Percentiles rank a stretch among this genome's conserved stretches.
Conservation (phyloP, 2,329 filamentous ascomycete species). For the Diplodia corticola region DNA sequence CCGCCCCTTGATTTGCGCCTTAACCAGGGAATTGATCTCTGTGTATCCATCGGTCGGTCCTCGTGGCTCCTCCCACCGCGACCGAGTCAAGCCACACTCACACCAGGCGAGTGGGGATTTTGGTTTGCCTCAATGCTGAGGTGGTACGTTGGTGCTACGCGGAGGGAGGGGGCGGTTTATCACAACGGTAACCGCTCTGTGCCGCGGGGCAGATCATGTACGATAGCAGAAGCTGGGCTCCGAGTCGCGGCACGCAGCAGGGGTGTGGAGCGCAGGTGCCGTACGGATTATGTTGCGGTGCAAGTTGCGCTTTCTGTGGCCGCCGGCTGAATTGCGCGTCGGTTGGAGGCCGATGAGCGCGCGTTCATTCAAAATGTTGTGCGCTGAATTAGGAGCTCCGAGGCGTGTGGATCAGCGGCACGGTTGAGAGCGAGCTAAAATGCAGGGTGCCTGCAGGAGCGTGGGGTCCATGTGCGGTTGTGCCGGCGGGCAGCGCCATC, state of each 20-base stretch:
- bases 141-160: neutral
- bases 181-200: neutral
- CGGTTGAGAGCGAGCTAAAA: conserved; percentile 2
- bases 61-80: neutral
- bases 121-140: neutral
- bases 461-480: neutral
- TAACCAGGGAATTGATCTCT: neutral
- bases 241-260: neutral
- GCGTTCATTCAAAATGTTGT: neutral
- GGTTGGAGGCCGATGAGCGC: neutral
- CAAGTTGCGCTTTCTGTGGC: neutral
- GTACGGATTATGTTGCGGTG: neutral
- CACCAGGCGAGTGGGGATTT: neutral
- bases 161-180: neutral
- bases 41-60: neutral
- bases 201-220: neutral
- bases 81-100: neutral
- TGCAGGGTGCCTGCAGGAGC: conserved; percentile 1
- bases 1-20: neutral
- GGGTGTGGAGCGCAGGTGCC: neutral
- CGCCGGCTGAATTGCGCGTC: conserved; percentile 2
- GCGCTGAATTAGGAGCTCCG: neutral
- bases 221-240: neutral
- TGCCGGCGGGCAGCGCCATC: neutral
- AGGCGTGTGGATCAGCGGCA: conserved; percentile 4